A percentile compares a stretch with the other conserved stretches of the same genome.
Conservation (phyloP, 2,329 filamentous ascomycete species). For the Cercospora janseana region DNA sequence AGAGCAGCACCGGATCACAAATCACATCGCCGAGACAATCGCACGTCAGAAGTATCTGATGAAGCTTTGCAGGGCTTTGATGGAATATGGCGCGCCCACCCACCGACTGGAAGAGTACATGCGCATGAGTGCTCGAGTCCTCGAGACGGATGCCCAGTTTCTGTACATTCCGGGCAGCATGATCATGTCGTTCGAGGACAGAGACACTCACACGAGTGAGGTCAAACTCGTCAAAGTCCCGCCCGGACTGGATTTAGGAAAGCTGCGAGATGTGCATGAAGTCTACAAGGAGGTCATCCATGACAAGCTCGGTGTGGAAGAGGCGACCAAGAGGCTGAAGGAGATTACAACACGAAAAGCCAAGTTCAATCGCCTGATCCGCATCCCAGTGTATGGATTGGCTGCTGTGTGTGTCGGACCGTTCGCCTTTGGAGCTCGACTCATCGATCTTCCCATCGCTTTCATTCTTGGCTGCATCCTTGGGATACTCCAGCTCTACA, state of each 20-base stretch:
- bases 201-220: conserved; percentile 71
- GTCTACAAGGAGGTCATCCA: conserved; percentile 81
- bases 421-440: conserved; percentile 74
- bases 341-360: conserved; percentile 58
- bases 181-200: conserved; percentile 86
- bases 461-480: conserved; percentile 74
- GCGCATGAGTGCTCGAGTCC: conserved; percentile 81
- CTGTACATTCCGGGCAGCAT: conserved; percentile 89
- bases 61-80: conserved; percentile 79
- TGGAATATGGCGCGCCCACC: conserved; percentile 87
- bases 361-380: conserved; percentile 51
- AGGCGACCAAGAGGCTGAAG: conserved; percentile 63
- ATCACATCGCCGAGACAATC: conserved; percentile 67
- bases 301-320: conserved; percentile 69
- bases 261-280: conserved; percentile 69
- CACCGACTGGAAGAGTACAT: conserved; percentile 91
- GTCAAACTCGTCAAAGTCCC: conserved; percentile 69
- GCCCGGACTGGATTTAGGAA: conserved; percentile 71
- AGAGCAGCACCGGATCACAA: conserved; percentile 58
- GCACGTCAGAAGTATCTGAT: conserved; percentile 79
- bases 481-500: conserved; percentile 69
- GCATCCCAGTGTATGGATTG: conserved; percentile 68
- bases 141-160: conserved; percentile 87
- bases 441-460: conserved; percentile 73
- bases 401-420: conserved; percentile 74